Conservation (phyloP, 2,329 filamentous ascomycete species). For the Lasiodiplodia gonubiensis region DNA sequence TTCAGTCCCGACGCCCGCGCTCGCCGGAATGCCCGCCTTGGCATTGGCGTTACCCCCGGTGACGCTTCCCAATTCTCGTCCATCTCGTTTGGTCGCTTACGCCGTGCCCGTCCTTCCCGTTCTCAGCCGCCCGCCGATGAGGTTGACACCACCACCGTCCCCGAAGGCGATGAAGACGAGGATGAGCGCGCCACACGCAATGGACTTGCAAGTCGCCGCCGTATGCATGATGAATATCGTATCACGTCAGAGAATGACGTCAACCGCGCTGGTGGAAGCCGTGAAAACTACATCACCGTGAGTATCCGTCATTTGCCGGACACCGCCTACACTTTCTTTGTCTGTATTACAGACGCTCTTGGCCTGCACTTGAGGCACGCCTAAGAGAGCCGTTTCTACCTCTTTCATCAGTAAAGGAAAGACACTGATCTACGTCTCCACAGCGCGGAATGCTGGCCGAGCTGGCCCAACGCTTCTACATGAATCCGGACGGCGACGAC, state of each 20-base stretch:
- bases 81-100: conserved; percentile 37
- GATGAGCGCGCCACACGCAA: conserved; percentile 48
- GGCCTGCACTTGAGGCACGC: not conserved
- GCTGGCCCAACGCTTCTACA: conserved; percentile 42
- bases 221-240: conserved; percentile 65
- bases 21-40: conserved; percentile 62
- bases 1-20: conserved; percentile 66
- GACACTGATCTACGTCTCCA: not conserved
- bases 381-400: not conserved
- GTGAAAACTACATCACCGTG: conserved; percentile 64
- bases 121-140: conserved; percentile 26
- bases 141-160: conserved; percentile 27
- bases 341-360: not conserved
- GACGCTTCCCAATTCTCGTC: conserved; percentile 52
- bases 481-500: conserved; percentile 33
- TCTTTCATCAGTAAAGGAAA: not conserved
- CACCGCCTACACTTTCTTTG: not conserved
- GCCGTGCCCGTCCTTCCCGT: conserved; percentile 22
- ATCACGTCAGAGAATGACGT: conserved; percentile 69
- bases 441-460: conserved; percentile 45
- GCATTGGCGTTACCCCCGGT: conserved; percentile 61
- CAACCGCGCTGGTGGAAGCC: conserved; percentile 62
- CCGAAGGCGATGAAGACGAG: conserved; percentile 40
- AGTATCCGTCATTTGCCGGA: conserved; percentile 33
- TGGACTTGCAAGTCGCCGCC: conserved; percentile 62